Evolutionary conservation across 1,139 yeast genomes (phyloP).

Genomic region (Schizosaccharomyces versatilis): DNA sequence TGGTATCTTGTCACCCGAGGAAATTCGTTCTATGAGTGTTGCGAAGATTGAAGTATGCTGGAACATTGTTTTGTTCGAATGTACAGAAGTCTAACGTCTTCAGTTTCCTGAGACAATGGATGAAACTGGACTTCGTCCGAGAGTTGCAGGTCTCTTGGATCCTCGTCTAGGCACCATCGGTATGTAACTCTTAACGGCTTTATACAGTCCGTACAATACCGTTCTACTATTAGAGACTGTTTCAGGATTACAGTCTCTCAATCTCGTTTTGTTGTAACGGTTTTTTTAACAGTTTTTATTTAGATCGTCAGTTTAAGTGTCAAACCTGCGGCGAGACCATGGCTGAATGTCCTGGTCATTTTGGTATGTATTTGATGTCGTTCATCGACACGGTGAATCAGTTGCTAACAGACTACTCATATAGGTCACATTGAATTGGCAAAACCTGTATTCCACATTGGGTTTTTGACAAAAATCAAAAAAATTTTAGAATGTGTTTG

Average conservation of each 20-base stretch:
- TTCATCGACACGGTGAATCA: background rate
- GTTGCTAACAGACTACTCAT: background rate
- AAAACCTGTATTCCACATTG: conserved; percentile 94
- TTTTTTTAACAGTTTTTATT: background rate
- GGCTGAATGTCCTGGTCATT: conserved; percentile 99
- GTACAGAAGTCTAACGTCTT: conserved; percentile 20
- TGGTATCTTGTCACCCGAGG: conserved; percentile 94
- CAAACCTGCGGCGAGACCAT: conserved; percentile 98
- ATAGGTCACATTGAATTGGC: conserved; percentile 79
- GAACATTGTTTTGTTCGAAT: background rate
- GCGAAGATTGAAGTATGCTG: conserved; percentile 11
- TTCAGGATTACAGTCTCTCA: too few relatives aligned
- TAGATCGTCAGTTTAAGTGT: conserved; percentile 73
- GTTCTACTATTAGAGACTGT: too few relatives aligned
- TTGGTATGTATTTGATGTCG: conserved; percentile 23
- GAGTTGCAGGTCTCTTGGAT: conserved; percentile 91
- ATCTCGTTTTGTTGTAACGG: too few relatives aligned
- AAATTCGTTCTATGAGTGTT: conserved; percentile 27
- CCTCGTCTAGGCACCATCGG: conserved; percentile 90
- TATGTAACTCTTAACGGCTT: background rate
- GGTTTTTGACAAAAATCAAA: conserved; percentile 43
- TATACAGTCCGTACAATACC: too few relatives aligned
- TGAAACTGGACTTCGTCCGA: conserved; percentile 80
- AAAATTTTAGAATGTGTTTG: conserved; percentile 92
- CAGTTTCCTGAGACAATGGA: conserved; percentile 98